Evolutionary conservation across 1,139 yeast genomes (phyloP), one percentile per base, ranked within the genome.

Genomic region (Lodderomyces pseudojiufengensis): DNA sequence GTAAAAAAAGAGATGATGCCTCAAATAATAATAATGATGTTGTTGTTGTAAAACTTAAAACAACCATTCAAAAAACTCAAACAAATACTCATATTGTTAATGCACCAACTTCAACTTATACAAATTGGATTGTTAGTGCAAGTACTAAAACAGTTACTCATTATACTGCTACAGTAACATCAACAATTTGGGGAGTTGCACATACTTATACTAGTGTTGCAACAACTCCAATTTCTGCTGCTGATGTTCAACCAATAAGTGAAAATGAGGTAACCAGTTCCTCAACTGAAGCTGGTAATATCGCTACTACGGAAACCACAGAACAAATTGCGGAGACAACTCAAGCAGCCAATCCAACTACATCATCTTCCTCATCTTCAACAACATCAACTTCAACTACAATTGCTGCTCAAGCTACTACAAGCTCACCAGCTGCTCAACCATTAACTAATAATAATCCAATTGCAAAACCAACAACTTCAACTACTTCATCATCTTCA

Each of bases 111-210:
- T 40, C 52, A 3, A 65, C 71, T 14, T 36, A 44, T 24, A 65
- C 72, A 14, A 57, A 63, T 39, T 41, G 51, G 27, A 39, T 51
- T 13, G 52, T 62, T 22, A 53, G 57, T 33, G 61, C 72, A 29
- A 53, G 58, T 18, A 63, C 69, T 14, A 50, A 57, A 25, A 70
- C 75, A 12, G 57, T 61, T 31, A 70, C 75, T 18, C 55, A 59
- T 31, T 70, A 68, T 48, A 70, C 75, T 26, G 73, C 74, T 10
- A 70, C 76, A 6, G 69, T 63, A 30, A 69, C 73, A 6, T 59
- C 65, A 3, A 67, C 73, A 10, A 61, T 69, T 13, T 61, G 61
- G 41, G 74, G 74, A 20, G 51, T 58, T 15, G 63, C 65, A n/a
- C 46, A 54, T 29, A 64, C 70, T 22, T 67, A 48, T 46, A 58